phyloP scores from a whole-genome alignment of 352 stramenopile species.

The Globisporangium uncinulatum region DNA sequence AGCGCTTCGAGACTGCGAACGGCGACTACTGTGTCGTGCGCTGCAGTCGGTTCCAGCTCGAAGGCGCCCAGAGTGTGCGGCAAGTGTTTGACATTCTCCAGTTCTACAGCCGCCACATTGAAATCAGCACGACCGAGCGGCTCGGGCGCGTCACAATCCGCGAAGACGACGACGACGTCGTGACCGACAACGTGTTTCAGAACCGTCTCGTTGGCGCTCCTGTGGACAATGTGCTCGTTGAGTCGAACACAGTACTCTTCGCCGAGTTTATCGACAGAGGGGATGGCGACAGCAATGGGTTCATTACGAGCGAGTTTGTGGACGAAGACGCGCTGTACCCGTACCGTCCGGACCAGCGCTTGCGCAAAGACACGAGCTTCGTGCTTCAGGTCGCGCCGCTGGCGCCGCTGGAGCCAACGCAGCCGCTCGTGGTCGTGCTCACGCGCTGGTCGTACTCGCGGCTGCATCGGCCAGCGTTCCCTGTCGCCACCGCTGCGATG shows the following conservation, averaged over 20 bases:
- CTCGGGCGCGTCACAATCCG: conserved; percentile 37
- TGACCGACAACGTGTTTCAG: conserved; percentile 21
- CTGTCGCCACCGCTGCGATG: conserved; percentile 7
- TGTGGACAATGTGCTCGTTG: conserved; percentile 16
- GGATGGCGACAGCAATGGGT: conserved; percentile 21
- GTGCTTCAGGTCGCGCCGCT: conserved; percentile 3
- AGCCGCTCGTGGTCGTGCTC: conserved; percentile 34
- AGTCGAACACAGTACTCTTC: conserved; percentile 36
- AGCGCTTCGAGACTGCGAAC: conserved; percentile 32
- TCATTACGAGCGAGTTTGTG: conserved; percentile 33
- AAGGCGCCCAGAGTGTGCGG: conserved; percentile 21
- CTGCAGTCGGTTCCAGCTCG: conserved; percentile 46
- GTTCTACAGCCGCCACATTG: conserved; percentile 32
- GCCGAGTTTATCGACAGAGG: conserved; percentile 21
- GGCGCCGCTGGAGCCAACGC: not conserved
- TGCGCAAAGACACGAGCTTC: conserved; percentile 31
- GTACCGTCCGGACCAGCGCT: conserved; percentile 30
- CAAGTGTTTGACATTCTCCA: conserved; percentile 32
- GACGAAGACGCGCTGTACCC: conserved; percentile 38
- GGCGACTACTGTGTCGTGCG: conserved; percentile 44
- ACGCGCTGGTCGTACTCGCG: conserved; percentile 31
- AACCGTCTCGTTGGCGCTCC: conserved; percentile 23
- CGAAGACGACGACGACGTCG: conserved; percentile 29
- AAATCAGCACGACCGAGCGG: conserved; percentile 41
- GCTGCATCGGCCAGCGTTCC: conserved; percentile 25